Base-by-base conservation (phyloP, 495 filamentous ascomycete species). In the Aspergillus ellipticus region DNA sequence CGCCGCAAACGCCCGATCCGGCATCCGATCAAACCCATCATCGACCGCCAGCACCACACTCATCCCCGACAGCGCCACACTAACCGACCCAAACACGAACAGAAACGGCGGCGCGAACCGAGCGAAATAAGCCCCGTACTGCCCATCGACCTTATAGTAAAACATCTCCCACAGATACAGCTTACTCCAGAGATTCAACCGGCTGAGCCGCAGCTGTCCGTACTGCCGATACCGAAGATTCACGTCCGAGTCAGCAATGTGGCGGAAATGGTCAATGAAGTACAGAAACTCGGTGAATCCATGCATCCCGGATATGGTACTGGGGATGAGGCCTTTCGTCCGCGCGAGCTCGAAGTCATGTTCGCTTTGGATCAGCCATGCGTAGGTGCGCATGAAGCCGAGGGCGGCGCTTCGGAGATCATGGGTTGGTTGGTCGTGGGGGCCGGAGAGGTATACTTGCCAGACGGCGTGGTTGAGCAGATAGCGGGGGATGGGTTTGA, bases 401-500 rank as follows among this genome's bases (percentile, higher is more conserved):
- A 70, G 56, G 0, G 77, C 76, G 24, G 24, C 1, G 50, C 54
- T 47, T 17, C n/a, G 11, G 3, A 21, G 21, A 9, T 19, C 8
- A 4, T n/a, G 21, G 4, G 2, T 7, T 13, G 8, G n/a, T 19
- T 11, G 20, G 4, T 16, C 4, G 3, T 16, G 2, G 22, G 22
- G 17, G 6, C 9, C 22, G 2, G 15, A 6, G 5, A 8, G 10
- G 6, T 6, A 10, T 9, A 26, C 6, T 4, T 15, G 1, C 77
- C 81, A 85, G 57, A 85, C 83, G 2, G 53, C 60, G 10, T 62
- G 43, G 0, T 64, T 66, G n/a, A 78, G 69, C 1, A 86, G 72
- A 57, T 72, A 85, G 6, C 49, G 15, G 0, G 83, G 84, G 0
- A 87, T 53, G 1, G 84, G 83, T 49, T 85, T 87, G 50, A 86